These are phyloP conservation scores for Acer campestre DNA, from an alignment of 345 rosid species.

Conservation along the genomic window DNA sequence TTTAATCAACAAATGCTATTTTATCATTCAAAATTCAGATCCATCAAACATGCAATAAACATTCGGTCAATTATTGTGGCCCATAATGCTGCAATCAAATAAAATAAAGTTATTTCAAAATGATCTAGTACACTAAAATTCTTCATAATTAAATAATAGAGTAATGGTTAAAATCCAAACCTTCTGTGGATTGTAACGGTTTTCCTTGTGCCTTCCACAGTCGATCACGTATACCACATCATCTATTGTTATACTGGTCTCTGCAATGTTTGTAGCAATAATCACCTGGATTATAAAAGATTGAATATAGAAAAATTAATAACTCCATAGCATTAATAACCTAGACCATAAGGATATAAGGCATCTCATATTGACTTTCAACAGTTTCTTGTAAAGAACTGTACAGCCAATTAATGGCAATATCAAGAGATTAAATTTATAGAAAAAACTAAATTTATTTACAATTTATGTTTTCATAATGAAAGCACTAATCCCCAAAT, in stretches of 20 bases:
- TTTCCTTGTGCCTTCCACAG: conserved; percentile 94
- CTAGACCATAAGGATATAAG: background rate
- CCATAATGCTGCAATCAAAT: background rate
- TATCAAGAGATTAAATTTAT: background rate
- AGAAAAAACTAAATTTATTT: background rate
- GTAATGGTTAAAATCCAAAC: conserved; percentile 34
- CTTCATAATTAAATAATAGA: background rate
- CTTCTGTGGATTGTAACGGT: conserved; percentile 89
- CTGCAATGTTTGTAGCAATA: conserved; percentile 85
- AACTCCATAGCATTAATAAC: background rate
- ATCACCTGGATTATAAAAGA: conserved; percentile 60
- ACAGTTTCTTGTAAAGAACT: background rate
- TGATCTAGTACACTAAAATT: background rate
- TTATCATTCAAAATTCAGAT: conserved; percentile 3
- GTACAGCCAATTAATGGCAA: background rate
- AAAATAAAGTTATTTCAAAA: background rate
- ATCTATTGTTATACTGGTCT: conserved; percentile 93
- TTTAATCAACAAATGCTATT: background rate
- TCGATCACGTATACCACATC: conserved; percentile 94
- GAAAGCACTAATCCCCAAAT: background rate
- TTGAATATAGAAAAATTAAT: conserved; percentile 3
- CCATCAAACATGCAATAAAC: background rate
- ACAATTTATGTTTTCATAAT: background rate
- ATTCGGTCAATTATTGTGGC: background rate
- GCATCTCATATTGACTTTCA: background rate